A percentile compares a stretch with the other conserved stretches of the same genome.
Evolutionary conservation across 2,329 filamentous ascomycete genomes (phyloP).

Genomic region (Ascosphaera apis): DNA sequence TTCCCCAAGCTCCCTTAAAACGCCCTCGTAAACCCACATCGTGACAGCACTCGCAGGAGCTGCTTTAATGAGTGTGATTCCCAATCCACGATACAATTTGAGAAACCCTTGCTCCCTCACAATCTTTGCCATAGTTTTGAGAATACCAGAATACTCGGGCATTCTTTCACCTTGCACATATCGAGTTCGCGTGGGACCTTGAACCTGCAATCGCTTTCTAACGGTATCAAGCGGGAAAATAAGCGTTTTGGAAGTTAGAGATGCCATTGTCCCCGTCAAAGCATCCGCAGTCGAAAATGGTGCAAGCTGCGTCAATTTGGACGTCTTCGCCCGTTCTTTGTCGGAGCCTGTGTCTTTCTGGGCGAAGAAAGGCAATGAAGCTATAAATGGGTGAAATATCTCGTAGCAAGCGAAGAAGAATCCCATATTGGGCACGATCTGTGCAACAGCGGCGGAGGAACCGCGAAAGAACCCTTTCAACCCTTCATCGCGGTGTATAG

Average conservation of each 20-base stretch:
- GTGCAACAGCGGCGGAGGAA: constrained; percentile 53
- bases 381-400: constrained; percentile 37
- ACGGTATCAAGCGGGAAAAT: constrained; percentile 89
- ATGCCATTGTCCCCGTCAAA: constrained; percentile 55
- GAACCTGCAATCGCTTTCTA: constrained; percentile 80
- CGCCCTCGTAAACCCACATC: constrained; percentile 81
- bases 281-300: constrained; percentile 65
- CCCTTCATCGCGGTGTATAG: constrained; percentile 59
- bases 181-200: constrained; percentile 56
- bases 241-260: constrained; percentile 60
- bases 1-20: constrained; percentile 35
- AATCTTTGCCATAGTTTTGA: constrained; percentile 44
- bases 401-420: constrained; percentile 88
- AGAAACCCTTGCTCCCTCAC: constrained; percentile 48
- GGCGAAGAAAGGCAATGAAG: constrained; percentile 2
- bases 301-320: constrained; percentile 13
- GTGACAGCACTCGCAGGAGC: constrained; percentile 83
- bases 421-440: constrained; percentile 94
- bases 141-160: constrained; percentile 50
- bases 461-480: constrained; percentile 67
- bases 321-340: background rate
- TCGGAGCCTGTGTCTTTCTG: constrained; percentile 1
- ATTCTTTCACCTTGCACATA: constrained; percentile 73
- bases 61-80: constrained; percentile 75
- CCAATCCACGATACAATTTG: constrained; percentile 69